Evolutionary conservation across 805 yeast genomes (phyloP).

Genomic region (Candida michaelii): DNA sequence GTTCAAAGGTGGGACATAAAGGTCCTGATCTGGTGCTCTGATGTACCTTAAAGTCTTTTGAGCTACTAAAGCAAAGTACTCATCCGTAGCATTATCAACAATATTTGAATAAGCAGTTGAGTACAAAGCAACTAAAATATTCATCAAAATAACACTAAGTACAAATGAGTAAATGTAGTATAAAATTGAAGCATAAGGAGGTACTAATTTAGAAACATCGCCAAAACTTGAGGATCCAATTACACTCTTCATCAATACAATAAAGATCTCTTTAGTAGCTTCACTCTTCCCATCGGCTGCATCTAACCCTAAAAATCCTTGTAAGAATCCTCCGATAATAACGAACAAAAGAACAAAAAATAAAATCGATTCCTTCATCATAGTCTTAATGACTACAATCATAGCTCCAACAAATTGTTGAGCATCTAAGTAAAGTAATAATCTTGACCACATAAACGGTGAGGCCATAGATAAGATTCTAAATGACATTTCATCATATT

Average conservation of each 20-base stretch:
- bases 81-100: constrained; percentile 79
- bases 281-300: constrained; percentile 84
- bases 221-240: constrained; percentile 73
- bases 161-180: constrained; percentile 78
- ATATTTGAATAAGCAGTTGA: constrained; percentile 82
- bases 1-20: constrained; percentile 84
- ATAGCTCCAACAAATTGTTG: constrained; percentile 82
- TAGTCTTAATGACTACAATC: constrained; percentile 79
- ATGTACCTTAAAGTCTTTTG: constrained; percentile 80
- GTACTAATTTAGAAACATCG: constrained; percentile 69
- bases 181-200: constrained; percentile 80
- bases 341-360: constrained; percentile 73
- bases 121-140: constrained; percentile 80
- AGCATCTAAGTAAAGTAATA: constrained; percentile 74
- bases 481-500: constrained; percentile 59
- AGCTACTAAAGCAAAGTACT: constrained; percentile 80
- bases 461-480: constrained; percentile 76
- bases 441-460: constrained; percentile 83
- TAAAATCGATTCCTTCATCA: constrained; percentile 84
- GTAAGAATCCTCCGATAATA: constrained; percentile 77
- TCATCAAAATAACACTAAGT: constrained; percentile 71
- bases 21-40: constrained; percentile 84
- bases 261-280: constrained; percentile 62
- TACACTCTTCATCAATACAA: constrained; percentile 67
- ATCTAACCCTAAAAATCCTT: constrained; percentile 84